A percentile compares a stretch with the other conserved stretches of the same genome.
Evolutionary conservation across 768 basidiomycete genomes (phyloP).

Genomic region (Russula sp.): DNA sequence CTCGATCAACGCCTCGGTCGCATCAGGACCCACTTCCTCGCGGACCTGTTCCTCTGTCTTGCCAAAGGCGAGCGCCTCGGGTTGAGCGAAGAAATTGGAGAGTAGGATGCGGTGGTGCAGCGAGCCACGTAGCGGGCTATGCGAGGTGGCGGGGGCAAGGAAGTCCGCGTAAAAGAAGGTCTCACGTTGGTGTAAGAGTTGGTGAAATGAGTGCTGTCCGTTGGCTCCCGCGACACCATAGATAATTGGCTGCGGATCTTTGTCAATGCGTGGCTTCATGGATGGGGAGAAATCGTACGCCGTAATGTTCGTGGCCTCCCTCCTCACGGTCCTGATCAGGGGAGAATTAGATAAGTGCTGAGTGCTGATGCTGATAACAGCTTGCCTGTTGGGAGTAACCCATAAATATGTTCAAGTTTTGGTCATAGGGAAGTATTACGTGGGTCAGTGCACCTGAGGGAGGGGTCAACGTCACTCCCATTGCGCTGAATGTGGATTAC

Average conservation of each 20-base stretch:
- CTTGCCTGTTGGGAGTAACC: constrained; percentile 96
- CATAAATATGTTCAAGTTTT: constrained; percentile 98
- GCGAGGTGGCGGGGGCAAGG: constrained; percentile 82
- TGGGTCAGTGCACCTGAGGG: constrained; percentile 82
- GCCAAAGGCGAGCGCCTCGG: constrained; percentile 95
- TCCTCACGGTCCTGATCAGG: constrained; percentile 89
- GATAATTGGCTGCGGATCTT: constrained; percentile 74
- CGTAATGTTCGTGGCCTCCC: constrained; percentile 90
- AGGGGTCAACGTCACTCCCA: constrained; percentile 5
- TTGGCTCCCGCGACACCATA: constrained; percentile 99
- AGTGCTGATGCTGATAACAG: neutral
- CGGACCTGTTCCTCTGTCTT: constrained; percentile 89
- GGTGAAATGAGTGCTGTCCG: constrained; percentile 99
- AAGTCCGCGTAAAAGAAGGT: no score
- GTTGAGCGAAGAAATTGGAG: constrained; percentile 97
- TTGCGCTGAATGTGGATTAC: constrained; percentile 32
- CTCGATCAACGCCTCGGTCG: constrained; percentile 85
- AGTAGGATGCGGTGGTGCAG: constrained; percentile 97
- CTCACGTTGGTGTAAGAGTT: constrained; percentile 94
- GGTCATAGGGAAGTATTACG: constrained; percentile 94
- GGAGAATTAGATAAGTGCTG: neutral
- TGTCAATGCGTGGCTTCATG: constrained; percentile 14
- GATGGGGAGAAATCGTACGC: constrained; percentile 50
- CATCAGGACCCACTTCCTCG: constrained; percentile 60
- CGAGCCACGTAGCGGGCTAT: constrained; percentile 80